phyloP scores from a whole-genome alignment of 2,329 filamentous ascomycete genomes.

The Colletotrichum incanum region DNA sequence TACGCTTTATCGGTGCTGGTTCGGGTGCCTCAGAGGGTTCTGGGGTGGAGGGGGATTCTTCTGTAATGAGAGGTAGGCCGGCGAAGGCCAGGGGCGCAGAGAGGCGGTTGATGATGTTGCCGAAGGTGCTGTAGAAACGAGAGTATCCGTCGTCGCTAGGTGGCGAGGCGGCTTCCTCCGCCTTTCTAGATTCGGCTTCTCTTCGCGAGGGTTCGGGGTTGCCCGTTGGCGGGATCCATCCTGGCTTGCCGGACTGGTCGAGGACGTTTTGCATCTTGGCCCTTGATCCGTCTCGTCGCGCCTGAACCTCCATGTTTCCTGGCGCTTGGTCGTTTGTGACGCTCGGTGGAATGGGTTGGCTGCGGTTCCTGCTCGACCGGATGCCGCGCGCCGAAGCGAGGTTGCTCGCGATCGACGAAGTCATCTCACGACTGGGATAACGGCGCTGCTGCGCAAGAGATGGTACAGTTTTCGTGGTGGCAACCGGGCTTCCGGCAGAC shows the following conservation, averaged over 20 bases:
- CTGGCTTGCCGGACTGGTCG: slow-evolving; percentile 68
- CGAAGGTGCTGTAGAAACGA: slow-evolving; percentile 93
- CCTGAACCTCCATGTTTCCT: slow-evolving; percentile 75
- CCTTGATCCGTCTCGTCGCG: slow-evolving; percentile 65
- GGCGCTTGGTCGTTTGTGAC: slow-evolving; percentile 82
- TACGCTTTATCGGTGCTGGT: slow-evolving; percentile 56
- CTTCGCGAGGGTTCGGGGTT: slow-evolving; percentile 46
- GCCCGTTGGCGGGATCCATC: slow-evolving; percentile 64
- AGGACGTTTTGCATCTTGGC: slow-evolving; percentile 72
- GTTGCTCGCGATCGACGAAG: slow-evolving; percentile 90
- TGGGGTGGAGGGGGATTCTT: slow-evolving; percentile 56
- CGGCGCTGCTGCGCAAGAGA: slow-evolving; percentile 61
- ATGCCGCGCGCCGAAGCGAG: slow-evolving; percentile 90
- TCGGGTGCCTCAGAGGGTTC: slow-evolving; percentile 55
- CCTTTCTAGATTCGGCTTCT: slow-evolving; percentile 47
- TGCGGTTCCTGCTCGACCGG: slow-evolving; percentile 70
- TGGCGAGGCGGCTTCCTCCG: slow-evolving; percentile 48
- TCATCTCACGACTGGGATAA: slow-evolving; percentile 76
- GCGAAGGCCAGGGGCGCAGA: slow-evolving; percentile 95
- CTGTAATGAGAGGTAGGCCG: slow-evolving; percentile 82
- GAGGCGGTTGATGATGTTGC: slow-evolving; percentile 88
- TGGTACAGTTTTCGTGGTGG: slow-evolving; percentile 47
- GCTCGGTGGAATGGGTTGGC: slow-evolving; percentile 79
- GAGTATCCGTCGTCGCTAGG: slow-evolving; percentile 84
- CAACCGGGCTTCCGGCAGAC: slow-evolving; percentile 44